Base-by-base conservation (phyloP, 306 rosid species). In the Vicia sativa region DNA sequence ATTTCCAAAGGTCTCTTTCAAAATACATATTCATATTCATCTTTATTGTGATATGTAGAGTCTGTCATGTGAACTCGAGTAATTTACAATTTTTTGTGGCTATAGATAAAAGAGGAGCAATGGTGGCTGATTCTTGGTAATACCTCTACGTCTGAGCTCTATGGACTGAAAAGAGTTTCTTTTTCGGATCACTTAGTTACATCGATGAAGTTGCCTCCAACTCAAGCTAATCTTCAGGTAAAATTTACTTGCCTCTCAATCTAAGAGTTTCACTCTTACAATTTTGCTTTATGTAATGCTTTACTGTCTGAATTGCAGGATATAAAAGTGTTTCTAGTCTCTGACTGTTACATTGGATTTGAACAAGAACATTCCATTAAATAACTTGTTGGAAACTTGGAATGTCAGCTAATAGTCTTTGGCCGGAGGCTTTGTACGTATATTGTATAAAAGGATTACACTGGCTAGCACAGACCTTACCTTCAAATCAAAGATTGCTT, bases 91-190 rank as follows among this genome's bases (percentile, higher is more conserved):
- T 66, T 66, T 18, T 57, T 50, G 65, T 52, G 29, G 25, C 23
- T 58, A 38, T 88, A 92, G 98, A 81, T 92, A 52, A 92, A 92
- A 90, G 89, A 83, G 64, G 98, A 93, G 73, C 96, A 90, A 72
- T 93, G 98, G 98, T 93, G 97, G 98, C 80, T 93, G 78, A 73
- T 93, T 77, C 96, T 93, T 49, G 96, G 96, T 25, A 90, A 90
- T 81, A 81, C 88, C 67, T 54, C 86, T 25, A 86, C 89, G 0
- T 83, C 82, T 38, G 98, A 90, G 76, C 74, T 93, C 61, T 78
- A 85, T 80, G 96, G 90, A 54, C 56, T 93, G 75, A 90, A 83
- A 71, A 85, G 96, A 74, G 89, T 93, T 53, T 87, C 97, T 53
- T 85, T 90, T 79, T 54, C 91, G 21, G 91, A 83, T 80, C 89